Base-by-base conservation (phyloP, 352 stramenopile species). In the Phytopythium delawarense region DNA sequence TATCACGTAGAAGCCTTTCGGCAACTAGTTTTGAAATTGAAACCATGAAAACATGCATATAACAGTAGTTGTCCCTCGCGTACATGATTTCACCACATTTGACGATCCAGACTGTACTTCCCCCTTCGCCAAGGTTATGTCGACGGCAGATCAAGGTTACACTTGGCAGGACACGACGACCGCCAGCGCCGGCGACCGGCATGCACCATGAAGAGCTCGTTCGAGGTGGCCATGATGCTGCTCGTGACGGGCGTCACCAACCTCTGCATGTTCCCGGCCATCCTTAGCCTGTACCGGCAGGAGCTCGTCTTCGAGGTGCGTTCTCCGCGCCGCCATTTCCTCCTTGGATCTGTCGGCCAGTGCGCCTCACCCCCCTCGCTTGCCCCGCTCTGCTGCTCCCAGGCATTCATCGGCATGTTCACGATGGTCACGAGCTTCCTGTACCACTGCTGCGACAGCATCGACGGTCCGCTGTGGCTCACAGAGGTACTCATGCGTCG, bases 1-100 rank as follows among this genome's bases (percentile, higher is more conserved):
- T 88, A 87, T 89, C 78, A 91, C 81, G 79, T 87, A 81, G 67
- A 69, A 75, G 66, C 76, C 79, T 91, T 91, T 91, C 81, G 79
- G 71, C 78, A 64, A 84, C 59, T 57, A 23, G 5, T 3, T 11
- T 7, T 0, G 0, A 11, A 37, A 37, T 40, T 32, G 0, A n/a
- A 16, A 5, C 0, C 2, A 44, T 32, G 20, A 1, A 9, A 45
- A n/a, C 4, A 18, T 16, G 11, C 1, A 16, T 62, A 20, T 61
- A 66, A 0, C 1, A 0, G 2, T 0, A 28, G 39, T 0, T 15
- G 11, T 46, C 46, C 72, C 69, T 52, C 62, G 73, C 69, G 62
- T 1, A 64, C 58, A 74, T 8, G 5, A 2, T n/a, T 44, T 8
- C 18, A 45, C 5, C 18, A 20, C 3, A 45, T 62, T 39, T 48